Conservation (phyloP, 805 yeast genomes). For the Metschnikowia henanensis region DNA sequence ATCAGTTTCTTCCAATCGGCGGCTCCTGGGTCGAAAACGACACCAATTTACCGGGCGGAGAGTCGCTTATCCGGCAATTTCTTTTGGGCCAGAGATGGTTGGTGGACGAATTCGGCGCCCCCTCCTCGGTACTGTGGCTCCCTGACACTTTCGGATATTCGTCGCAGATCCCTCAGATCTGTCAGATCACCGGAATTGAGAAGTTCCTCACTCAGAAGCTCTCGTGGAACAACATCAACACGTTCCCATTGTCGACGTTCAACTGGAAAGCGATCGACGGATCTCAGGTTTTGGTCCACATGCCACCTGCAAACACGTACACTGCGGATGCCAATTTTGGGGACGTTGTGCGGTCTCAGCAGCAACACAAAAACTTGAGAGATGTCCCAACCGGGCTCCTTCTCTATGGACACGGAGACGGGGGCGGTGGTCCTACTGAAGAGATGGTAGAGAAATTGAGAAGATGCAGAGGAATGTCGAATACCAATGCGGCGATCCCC, state of each 20-base stretch:
- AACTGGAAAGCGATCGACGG: constrained; percentile 97
- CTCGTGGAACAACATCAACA: constrained; percentile 94
- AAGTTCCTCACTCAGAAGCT: constrained; percentile 89
- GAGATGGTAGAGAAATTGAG: constrained; percentile 93
- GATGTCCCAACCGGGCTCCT: constrained; percentile 79
- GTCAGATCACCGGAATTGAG: constrained; percentile 82
- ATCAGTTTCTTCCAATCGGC: constrained; percentile 87
- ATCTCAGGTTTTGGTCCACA: constrained; percentile 88
- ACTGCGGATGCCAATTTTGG: constrained; percentile 94
- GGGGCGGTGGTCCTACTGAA: constrained; percentile 97
- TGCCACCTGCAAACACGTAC: constrained; percentile 98
- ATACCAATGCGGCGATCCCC: constrained; percentile 80
- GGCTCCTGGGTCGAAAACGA: constrained; percentile 99
- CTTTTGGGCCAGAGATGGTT: constrained; percentile 88
- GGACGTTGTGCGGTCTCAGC: constrained; percentile 78
- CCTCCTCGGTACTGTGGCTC: constrained; percentile 83
- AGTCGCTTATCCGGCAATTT: constrained; percentile 85
- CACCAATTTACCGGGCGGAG: constrained; percentile 95
- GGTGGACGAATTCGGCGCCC: constrained; percentile 72
- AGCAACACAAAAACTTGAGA: constrained; percentile 81
- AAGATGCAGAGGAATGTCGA: constrained; percentile 84
- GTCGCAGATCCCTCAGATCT: constrained; percentile 91
- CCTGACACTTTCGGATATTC: constrained; percentile 98
- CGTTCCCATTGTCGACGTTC: constrained; percentile 86
- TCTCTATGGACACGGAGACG: constrained; percentile 93